These are phyloP conservation scores for Coemansia sp. DNA, from an alignment of 192 early-diverging fungal genomes.

Conservation along the genomic window DNA sequence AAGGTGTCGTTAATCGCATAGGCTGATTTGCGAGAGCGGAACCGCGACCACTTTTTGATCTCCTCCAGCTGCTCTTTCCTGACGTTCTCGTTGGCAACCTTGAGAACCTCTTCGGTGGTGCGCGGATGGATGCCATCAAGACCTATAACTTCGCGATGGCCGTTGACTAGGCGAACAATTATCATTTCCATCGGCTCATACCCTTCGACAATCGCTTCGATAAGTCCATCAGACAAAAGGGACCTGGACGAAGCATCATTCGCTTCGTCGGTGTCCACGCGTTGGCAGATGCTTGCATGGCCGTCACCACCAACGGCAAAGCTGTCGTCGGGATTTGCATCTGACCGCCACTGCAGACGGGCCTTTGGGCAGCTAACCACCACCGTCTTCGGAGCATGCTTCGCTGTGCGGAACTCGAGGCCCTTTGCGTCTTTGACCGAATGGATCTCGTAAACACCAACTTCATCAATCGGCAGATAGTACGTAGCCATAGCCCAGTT, in stretches of 20 bases:
- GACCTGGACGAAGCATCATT: not conserved
- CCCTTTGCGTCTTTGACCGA: conserved; percentile 45
- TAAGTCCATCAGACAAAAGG: conserved; percentile 13
- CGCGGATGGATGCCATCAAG: conserved; percentile 31
- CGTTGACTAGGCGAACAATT: conserved; percentile 45
- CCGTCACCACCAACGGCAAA: conserved; percentile 42
- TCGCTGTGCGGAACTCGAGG: conserved; percentile 40
- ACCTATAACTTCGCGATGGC: conserved; percentile 45
- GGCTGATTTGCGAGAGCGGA: conserved; percentile 17
- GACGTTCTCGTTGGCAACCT: not conserved
- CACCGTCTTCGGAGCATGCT: conserved; percentile 38
- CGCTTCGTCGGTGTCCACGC: conserved; percentile 9
- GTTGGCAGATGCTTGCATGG: conserved; percentile 51
- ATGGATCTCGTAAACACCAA: conserved; percentile 42
- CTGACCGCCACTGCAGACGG: conserved; percentile 35
- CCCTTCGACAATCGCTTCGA: conserved; percentile 42
- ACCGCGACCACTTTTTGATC: conserved; percentile 24
- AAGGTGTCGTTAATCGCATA: conserved; percentile 47
- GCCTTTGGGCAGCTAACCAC: conserved; percentile 45
- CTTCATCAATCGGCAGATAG: conserved; percentile 31
- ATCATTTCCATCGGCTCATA: conserved; percentile 48
- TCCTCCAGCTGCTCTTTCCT: conserved; percentile 2
- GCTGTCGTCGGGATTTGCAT: conserved; percentile 10
- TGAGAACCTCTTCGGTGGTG: conserved; percentile 5
- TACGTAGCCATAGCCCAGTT: conserved; percentile 50